Percentiles rank a stretch among this genome's conserved stretches.
phyloP scores from a whole-genome alignment of 2,329 filamentous ascomycete species.

The Cladorrhinum sp. region DNA sequence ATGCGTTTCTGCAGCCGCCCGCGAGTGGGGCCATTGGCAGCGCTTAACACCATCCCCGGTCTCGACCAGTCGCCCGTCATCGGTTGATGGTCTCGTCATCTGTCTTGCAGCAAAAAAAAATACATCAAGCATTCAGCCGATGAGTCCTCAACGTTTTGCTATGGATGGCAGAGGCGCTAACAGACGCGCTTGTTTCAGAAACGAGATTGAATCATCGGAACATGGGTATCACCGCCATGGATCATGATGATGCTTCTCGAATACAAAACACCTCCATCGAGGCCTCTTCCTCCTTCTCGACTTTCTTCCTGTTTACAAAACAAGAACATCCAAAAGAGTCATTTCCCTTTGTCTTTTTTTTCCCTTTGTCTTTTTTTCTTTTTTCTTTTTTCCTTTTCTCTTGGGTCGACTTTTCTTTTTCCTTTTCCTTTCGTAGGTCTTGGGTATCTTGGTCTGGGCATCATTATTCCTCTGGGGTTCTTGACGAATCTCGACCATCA shows the following conservation, averaged over 20 bases:
- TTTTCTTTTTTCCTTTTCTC: constrained; percentile 12
- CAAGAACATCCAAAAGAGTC: not conserved
- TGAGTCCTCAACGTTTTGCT: not conserved
- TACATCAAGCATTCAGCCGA: not conserved
- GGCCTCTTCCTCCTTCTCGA: not conserved
- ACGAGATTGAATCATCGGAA: constrained; percentile 2
- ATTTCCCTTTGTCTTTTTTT: constrained; percentile 18
- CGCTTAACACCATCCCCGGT: not conserved
- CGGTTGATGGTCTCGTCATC: not conserved
- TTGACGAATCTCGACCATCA: constrained; percentile 7
- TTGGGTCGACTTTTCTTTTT: constrained; percentile 8
- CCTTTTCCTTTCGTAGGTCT: constrained; percentile 10
- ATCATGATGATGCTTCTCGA: not conserved
- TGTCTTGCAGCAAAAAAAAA: not conserved
- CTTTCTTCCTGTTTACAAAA: constrained; percentile 4
- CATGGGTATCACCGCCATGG: not conserved
- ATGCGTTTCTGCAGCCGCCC: constrained; percentile 4
- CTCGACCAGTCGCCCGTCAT: not conserved
- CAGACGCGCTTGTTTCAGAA: constrained; percentile 9
- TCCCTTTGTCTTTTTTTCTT: constrained; percentile 6
- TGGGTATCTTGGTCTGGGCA: constrained; percentile 5
- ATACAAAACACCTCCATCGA: not conserved
- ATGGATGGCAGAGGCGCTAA: constrained; percentile 7
- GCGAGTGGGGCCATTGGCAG: not conserved
- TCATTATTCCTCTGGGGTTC: not conserved